These are phyloP conservation scores for Hysterium pulicare DNA, from an alignment of 2,329 filamentous ascomycete species.

Conservation along the genomic window DNA sequence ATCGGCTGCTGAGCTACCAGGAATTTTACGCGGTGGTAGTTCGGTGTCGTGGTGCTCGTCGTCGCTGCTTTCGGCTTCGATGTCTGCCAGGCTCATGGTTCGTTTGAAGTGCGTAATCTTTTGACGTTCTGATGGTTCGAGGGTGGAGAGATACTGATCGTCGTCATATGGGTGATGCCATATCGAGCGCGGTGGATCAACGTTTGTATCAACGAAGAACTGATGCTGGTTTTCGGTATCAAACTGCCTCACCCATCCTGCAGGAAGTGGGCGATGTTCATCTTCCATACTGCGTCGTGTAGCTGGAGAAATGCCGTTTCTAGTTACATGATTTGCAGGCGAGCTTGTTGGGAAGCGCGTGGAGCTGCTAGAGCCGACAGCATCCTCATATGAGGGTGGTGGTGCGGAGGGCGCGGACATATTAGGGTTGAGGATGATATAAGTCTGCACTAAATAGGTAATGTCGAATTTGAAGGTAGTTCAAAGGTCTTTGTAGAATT, in stretches of 20 bases:
- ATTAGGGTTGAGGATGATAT: no score
- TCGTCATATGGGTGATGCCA: slow-evolving; percentile 64
- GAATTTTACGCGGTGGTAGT: slow-evolving; percentile 4
- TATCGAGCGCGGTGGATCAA: slow-evolving; percentile 54
- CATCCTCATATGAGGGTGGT: no score
- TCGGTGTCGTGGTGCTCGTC: slow-evolving; percentile 20
- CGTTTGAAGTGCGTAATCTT: slow-evolving; percentile 40
- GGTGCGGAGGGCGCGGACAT: no score
- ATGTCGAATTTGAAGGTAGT: no score
- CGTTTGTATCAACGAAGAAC: slow-evolving; percentile 60
- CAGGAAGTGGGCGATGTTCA: slow-evolving; percentile 52
- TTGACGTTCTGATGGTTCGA: slow-evolving; percentile 50
- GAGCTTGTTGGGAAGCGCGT: no score
- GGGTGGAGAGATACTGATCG: slow-evolving; percentile 48
- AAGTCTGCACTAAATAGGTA: no score
- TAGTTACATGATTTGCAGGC: no score
- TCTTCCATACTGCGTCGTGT: slow-evolving; percentile 61
- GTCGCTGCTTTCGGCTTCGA: slow-evolving; percentile 42
- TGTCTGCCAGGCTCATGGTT: slow-evolving; percentile 40
- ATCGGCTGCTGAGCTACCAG: slow-evolving; percentile 11
- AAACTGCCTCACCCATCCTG: slow-evolving; percentile 57
- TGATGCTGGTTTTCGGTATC: slow-evolving; percentile 55
- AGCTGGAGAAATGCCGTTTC: slow-evolving; percentile 53
- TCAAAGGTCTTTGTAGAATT: no score
- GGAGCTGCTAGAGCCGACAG: no score